Evolutionary conservation across 2,329 filamentous ascomycete species (phyloP), one percentile per base, ranked within the genome.

Genomic region (Paracorniculantispora psalliotae): DNA sequence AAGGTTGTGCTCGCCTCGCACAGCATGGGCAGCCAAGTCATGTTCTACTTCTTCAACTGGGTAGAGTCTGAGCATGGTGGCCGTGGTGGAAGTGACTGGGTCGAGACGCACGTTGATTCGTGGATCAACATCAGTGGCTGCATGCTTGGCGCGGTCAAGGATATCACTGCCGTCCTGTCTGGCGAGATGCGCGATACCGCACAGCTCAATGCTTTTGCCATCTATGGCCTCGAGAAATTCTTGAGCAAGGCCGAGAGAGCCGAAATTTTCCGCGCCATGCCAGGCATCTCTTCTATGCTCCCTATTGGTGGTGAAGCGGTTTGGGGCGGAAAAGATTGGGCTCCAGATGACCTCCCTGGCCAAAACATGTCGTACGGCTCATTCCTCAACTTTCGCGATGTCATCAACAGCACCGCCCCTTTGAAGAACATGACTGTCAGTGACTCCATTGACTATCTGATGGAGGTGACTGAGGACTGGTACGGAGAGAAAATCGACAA

Each of bases 101-200:
- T 99, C 0, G 92, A 99, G 61, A 83, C 82, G 19, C 83, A 97
- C 69, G 80, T 99, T 54, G 94, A 96, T 64, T 89, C 91, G 2
- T 99, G 96, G 92, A 96, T 99, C 77, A 99, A 99, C 71, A 92
- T 99, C 67, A 94, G 90, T 65, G 94, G 94, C 6, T 99, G 93
- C 73, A 97, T 99, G 93, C 86, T 99, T 6, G 94, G 94, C 15
- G 92, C 94, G 2, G 80, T 92, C 60, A 99, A 99, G 75, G 93
- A 90, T 60, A 77, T 97, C 37, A 90, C 94, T 0, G 93, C 94
- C 0, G 84, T 97, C 0, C 79, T 99, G 1, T 97, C 92, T 0
- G 94, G 94, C 30, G 94, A 99, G 73, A 99, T 99, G 94, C 91
- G 93, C 65, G 94, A 99, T 69, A 99, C 94, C 0, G 94, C 93